Evolutionary conservation across 2,329 filamentous ascomycete genomes (phyloP), one percentile per base, ranked within the genome.

Genomic region (Colletotrichum sp.): DNA sequence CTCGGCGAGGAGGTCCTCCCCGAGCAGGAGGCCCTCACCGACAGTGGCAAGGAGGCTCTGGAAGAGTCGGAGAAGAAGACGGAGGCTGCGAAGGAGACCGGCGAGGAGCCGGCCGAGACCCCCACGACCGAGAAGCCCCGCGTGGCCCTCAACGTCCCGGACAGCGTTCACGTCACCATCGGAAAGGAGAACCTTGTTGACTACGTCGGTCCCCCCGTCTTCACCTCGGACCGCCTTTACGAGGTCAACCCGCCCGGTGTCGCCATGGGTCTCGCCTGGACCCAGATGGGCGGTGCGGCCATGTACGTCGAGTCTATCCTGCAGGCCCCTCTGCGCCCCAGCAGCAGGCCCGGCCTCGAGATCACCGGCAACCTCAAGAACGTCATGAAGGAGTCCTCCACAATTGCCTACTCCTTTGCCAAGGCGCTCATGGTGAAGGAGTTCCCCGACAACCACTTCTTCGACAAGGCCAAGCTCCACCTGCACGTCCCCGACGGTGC

Each of bases 261-360:
- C 18, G 95, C 96, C 26, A 99, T 99, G 97, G 97, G 97, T 78
- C 91, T 99, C 68, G 97, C 97, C 9, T 99, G 97, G 97, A 99
- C 98, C 9, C 95, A 96, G 82, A 95, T 99, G 92, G 97, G 97
- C 77, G 97, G 97, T 75, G 95, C 97, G 6, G 97, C 97, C 67
- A 93, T 99, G 83, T 99, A 99, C 85, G 95, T 99, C 74, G 97
- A 99, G 86, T 98, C 96, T 2, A 99, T 99, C 77, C 88, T 99
- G 67, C 96, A 99, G 83, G 94, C 93, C 76, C 92, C 94, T 0
- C 90, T 99, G 64, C 92, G 92, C 13, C 90, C 93, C 32, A 90
- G 90, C 74, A 96, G 95, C 30, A 91, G 94, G 21, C 94, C 96
- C 8, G 92, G 94, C 21, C 89, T 99, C 58, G 95, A 98, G 82